phyloP scores from a whole-genome alignment of 1,139 yeast genomes.

The Petasospora fabianii region DNA sequence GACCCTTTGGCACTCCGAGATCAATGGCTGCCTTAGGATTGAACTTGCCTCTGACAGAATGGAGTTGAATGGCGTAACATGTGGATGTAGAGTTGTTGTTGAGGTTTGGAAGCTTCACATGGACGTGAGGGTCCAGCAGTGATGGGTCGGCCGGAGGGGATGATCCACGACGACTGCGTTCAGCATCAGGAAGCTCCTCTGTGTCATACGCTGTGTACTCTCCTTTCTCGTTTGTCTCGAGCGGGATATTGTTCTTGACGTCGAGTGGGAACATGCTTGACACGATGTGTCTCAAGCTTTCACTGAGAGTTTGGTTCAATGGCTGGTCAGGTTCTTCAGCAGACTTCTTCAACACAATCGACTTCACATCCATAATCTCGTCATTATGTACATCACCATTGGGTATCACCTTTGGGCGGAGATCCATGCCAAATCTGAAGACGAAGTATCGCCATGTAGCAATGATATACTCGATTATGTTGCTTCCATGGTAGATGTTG shows the following conservation, averaged over 20 bases:
- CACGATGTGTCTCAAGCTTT: constrained; percentile 17
- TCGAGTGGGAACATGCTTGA: constrained; percentile 25
- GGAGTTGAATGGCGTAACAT: constrained; percentile 62
- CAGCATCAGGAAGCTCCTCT: background rate
- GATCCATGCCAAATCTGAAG: constrained; percentile 70
- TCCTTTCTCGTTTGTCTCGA: constrained; percentile 11
- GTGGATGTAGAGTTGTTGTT: constrained; percentile 33
- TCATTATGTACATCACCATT: constrained; percentile 43
- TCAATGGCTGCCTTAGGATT: constrained; percentile 58
- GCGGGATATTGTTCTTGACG: constrained; percentile 15
- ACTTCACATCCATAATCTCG: constrained; percentile 47
- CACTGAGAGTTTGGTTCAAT: background rate
- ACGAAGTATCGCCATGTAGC: constrained; percentile 88
- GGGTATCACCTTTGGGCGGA: constrained; percentile 42
- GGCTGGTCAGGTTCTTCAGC: constrained; percentile 4
- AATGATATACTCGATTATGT: constrained; percentile 48
- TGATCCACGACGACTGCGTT: background rate
- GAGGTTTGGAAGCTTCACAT: constrained; percentile 32
- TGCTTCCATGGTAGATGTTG: constrained; percentile 42
- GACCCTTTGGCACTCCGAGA: constrained; percentile 69
- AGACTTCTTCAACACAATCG: constrained; percentile 39
- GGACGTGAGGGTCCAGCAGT: constrained; percentile 32
- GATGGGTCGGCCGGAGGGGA: constrained; percentile 22
- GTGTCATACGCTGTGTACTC: constrained; percentile 9
- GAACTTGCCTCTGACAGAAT: constrained; percentile 77